Evolutionary conservation across 2,329 filamentous ascomycete species (phyloP).

Genomic region (Pleomassaria siparia): DNA sequence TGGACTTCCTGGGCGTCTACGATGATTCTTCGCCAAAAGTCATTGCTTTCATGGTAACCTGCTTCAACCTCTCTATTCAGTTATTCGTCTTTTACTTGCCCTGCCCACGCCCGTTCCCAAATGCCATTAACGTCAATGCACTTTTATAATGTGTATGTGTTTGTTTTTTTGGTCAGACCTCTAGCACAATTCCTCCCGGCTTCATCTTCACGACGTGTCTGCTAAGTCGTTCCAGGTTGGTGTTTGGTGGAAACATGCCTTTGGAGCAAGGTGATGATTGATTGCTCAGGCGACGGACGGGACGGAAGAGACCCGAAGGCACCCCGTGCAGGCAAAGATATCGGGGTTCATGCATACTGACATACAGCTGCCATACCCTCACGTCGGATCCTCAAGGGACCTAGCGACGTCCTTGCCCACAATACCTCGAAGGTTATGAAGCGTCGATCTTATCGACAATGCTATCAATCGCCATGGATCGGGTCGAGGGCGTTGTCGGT

Average conservation of each 20-base stretch:
- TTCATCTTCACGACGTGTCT: background rate
- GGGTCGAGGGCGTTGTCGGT: constrained; percentile 40
- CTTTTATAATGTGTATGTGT: constrained; percentile 10
- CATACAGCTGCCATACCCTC: background rate
- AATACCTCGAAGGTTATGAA: constrained; percentile 20
- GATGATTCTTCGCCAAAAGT: too few species aligned
- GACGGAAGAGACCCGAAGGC: background rate
- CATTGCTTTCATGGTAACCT: too few species aligned
- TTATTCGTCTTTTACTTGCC: background rate
- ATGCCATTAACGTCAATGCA: constrained; percentile 16
- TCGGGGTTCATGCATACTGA: background rate
- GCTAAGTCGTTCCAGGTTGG: background rate
- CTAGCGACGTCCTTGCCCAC: constrained; percentile 6
- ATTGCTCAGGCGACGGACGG: background rate
- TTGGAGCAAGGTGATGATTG: background rate
- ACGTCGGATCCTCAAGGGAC: constrained; percentile 3
- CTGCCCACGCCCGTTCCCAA: background rate
- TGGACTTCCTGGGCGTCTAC: too few species aligned
- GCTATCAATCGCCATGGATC: constrained; percentile 43
- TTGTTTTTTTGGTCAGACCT: background rate
- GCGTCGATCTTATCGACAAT: constrained; percentile 43
- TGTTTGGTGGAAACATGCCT: background rate
- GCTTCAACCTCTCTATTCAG: background rate
- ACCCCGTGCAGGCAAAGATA: background rate
- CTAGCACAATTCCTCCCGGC: background rate